These are phyloP conservation scores for Hura crepitans DNA, from an alignment of 441 rosid genomes.

Conservation along the genomic window DNA sequence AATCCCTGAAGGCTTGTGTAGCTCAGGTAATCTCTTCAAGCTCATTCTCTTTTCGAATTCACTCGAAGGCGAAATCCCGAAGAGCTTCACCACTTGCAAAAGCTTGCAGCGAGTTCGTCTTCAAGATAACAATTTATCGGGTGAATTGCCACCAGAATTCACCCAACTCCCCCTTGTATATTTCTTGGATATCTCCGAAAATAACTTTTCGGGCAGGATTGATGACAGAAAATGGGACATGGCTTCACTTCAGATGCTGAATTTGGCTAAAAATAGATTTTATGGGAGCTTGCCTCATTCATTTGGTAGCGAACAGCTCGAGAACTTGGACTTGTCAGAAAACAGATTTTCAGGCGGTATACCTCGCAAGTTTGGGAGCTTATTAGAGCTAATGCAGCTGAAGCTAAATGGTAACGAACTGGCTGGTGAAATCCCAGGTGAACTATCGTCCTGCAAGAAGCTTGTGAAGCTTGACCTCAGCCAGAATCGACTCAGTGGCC, in stretches of 20 bases:
- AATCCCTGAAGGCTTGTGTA: constrained; percentile 59
- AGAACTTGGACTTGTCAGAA: constrained; percentile 58
- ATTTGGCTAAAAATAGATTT: constrained; percentile 54
- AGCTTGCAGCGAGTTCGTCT: constrained; percentile 69
- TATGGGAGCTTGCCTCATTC: constrained; percentile 49
- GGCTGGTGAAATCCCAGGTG: constrained; percentile 55
- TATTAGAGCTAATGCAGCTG: constrained; percentile 54
- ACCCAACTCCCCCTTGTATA: constrained; percentile 55
- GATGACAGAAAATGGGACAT: constrained; percentile 54
- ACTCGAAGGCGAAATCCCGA: constrained; percentile 54
- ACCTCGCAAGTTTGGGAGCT: constrained; percentile 39
- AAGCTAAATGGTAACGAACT: constrained; percentile 55
- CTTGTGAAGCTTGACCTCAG: constrained; percentile 76
- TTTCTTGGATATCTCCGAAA: constrained; percentile 71
- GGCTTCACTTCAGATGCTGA: constrained; percentile 71
- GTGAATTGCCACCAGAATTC: constrained; percentile 49
- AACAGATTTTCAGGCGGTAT: constrained; percentile 54
- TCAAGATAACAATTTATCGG: constrained; percentile 58
- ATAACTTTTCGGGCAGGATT: constrained; percentile 53
- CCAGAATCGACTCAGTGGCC: constrained; percentile 55
- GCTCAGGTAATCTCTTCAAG: constrained; percentile 62
- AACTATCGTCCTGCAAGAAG: constrained; percentile 62
- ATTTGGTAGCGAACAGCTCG: constrained; percentile 53
- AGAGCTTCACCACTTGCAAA: constrained; percentile 44
- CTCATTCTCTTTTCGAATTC: constrained; percentile 78